Base-by-base conservation (phyloP, 805 yeast genomes). In the Lachancea nothofagi region DNA sequence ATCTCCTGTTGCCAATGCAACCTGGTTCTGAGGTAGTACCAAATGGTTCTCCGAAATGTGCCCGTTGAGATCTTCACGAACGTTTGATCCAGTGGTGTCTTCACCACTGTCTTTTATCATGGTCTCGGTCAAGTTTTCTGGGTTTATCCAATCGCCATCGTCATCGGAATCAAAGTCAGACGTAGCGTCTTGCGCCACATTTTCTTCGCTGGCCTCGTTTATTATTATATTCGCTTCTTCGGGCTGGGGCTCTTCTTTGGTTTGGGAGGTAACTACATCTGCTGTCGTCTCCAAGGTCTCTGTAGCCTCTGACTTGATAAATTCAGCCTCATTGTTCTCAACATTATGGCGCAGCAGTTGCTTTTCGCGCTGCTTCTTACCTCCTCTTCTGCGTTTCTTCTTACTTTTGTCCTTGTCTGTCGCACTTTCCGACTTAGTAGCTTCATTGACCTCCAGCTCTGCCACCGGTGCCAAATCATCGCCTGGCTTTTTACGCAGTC, bases 101-200 rank as follows among this genome's bases (percentile, higher is more conserved):
- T 80, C 87, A 29, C 82, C 76, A 52, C 70, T 74, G 52, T 86
- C 90, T 55, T 78, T 80, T 28, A 78, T 59, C 57, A 85, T 71
- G 38, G 77, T 78, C 50, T 82, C 86, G 29, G 75, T 68, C 23
- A 93, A 63, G 52, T 88, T 93, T 2, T 84, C 95, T 3, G 93
- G 83, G 0, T 95, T 85, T 51, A 93, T 93, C 98, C 98, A 93
- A 46, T 84, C 96, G 29, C 85, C 88, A 41, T 83, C 90, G 40
- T 79, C 89, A 33, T 80, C 80, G 15, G 73, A 83, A 31, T 75
- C 80, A 7, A 55, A 62, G 8, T 55, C 61, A 12, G 38, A 33
- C 8, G 10, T 33, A 23, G 14, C 36, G 10, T 38, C 32, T 33
- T 36, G 33, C 33, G 24, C 29, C 12, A 17, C 29, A 3, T 8